phyloP scores from a whole-genome alignment of 495 filamentous ascomycete genomes.

The Hyaloscypha variabilis region DNA sequence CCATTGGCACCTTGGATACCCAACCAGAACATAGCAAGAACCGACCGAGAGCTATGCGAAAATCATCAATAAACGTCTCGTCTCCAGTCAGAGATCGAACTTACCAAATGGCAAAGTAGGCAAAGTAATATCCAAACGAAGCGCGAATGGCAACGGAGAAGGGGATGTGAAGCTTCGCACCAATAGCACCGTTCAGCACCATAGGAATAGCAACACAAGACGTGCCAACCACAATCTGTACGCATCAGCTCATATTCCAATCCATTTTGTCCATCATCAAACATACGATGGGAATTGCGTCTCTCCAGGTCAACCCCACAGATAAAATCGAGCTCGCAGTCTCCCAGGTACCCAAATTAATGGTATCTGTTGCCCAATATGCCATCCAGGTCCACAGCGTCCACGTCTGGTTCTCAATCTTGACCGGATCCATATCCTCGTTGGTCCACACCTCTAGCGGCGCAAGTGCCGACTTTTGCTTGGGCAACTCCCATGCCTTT shows the following conservation, averaged over 20 bases:
- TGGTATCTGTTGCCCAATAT: slow-evolving; percentile 67
- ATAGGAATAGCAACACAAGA: slow-evolving; percentile 66
- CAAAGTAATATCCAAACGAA: slow-evolving; percentile 70
- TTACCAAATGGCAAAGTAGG: slow-evolving; percentile 63
- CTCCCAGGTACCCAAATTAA: slow-evolving; percentile 65
- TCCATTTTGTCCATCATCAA: background rate
- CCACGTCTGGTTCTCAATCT: slow-evolving; percentile 52
- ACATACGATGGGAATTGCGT: slow-evolving; percentile 55
- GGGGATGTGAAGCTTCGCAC: slow-evolving; percentile 63
- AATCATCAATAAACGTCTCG: background rate
- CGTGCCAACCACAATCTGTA: slow-evolving; percentile 55
- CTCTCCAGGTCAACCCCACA: slow-evolving; percentile 64
- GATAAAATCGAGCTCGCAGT: slow-evolving; percentile 61
- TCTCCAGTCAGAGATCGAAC: background rate
- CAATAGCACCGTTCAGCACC: slow-evolving; percentile 62
- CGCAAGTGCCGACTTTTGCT: slow-evolving; percentile 49
- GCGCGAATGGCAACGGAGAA: slow-evolving; percentile 71
- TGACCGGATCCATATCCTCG: slow-evolving; percentile 47
- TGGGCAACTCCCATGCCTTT: slow-evolving; percentile 50
- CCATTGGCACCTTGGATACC: slow-evolving; percentile 71
- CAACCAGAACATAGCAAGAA: slow-evolving; percentile 74
- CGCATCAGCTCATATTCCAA: slow-evolving; percentile 3
- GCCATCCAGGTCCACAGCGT: slow-evolving; percentile 48
- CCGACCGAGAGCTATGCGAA: slow-evolving; percentile 49
- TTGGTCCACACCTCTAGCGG: slow-evolving; percentile 53